Evolutionary conservation across 2,329 filamentous ascomycete genomes (phyloP), one percentile per base, ranked within the genome.

Genomic region (Nemania abortiva): DNA sequence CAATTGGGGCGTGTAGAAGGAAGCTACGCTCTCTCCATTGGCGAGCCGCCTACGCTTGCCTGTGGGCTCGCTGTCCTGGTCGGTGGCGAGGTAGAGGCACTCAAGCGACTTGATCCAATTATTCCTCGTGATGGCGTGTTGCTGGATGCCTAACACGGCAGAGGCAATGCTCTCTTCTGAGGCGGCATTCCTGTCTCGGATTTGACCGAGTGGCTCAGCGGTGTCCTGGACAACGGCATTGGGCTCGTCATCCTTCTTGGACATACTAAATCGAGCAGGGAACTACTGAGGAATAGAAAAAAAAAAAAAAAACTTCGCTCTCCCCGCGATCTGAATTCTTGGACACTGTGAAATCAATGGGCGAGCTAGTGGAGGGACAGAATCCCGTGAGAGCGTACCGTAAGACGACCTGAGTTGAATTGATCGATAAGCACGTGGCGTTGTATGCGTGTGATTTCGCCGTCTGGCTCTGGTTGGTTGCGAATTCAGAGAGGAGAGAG

Each of bases 101-200:
- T 77, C 74, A 42, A 78, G 73, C 0, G 71, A 75, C 63, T 71
- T 76, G 65, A 77, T 74, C 75, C 74, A 76, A 49, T 74, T 77
- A 37, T 71, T 72, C n/a, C 72, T 72, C 3, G 72, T 73, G 54
- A 73, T 65, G 27, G 71, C 72, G 49, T 74, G 66, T 63, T 49
- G 70, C 63, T 73, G 63, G 29, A 76, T 73, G 24, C 72, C 72
- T 49, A 78, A 63, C 34, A 77, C 59, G 29, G 75, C 74, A 55
- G 73, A 72, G 69, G 74, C 65, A 54, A 78, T 70, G 55, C 55
- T 72, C 20, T 54, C 59, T 34, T 47, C 56, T 20, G 58, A 20
- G 52, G 64, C 57, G 2, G 52, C 58, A 56, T 54, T 67, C 57
- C 58, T 66, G 66, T 74, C 69, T 69, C 75, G 75, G 73, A 77